Evolutionary conservation across 2,329 filamentous ascomycete genomes (phyloP).

Genomic region (Hypomyces rosellus): DNA sequence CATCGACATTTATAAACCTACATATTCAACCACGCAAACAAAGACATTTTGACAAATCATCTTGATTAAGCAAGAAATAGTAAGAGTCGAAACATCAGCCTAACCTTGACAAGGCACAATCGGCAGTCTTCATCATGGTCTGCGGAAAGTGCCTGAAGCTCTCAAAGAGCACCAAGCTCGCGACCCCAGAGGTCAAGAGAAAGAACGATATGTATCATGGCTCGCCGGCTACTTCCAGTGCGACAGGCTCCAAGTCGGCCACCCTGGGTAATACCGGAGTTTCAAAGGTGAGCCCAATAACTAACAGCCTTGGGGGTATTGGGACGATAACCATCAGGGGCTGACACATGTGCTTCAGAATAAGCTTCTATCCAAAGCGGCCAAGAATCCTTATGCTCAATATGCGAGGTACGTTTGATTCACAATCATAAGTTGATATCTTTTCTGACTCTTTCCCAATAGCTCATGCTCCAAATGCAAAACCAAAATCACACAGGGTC

Average conservation of each 20-base stretch:
- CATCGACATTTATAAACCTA: not conserved
- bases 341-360: slow-evolving; percentile 34
- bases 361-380: slow-evolving; percentile 57
- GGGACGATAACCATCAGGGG: not conserved
- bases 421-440: too few relatives aligned
- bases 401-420: slow-evolving; percentile 36
- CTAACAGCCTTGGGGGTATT: not conserved
- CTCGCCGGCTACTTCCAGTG: slow-evolving; percentile 41
- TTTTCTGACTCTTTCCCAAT: not conserved
- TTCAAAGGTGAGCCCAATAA: slow-evolving; percentile 42
- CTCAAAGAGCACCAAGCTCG: slow-evolving; percentile 50
- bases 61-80: too few relatives aligned
- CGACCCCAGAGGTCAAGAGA: slow-evolving; percentile 59
- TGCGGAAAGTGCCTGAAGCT: slow-evolving; percentile 59
- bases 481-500: slow-evolving; percentile 56
- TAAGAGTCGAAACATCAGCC: not conserved
- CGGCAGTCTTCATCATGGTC: slow-evolving; percentile 41
- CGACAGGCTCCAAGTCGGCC: slow-evolving; percentile 38
- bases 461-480: slow-evolving; percentile 57
- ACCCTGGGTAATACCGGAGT: slow-evolving; percentile 54
- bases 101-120: not conserved
- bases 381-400: slow-evolving; percentile 60
- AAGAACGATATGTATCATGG: slow-evolving; percentile 62
- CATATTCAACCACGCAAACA: not conserved
- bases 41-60: not conserved